phyloP scores from a whole-genome alignment of 306 rosid species.

The Hippophae gyantsensis region DNA sequence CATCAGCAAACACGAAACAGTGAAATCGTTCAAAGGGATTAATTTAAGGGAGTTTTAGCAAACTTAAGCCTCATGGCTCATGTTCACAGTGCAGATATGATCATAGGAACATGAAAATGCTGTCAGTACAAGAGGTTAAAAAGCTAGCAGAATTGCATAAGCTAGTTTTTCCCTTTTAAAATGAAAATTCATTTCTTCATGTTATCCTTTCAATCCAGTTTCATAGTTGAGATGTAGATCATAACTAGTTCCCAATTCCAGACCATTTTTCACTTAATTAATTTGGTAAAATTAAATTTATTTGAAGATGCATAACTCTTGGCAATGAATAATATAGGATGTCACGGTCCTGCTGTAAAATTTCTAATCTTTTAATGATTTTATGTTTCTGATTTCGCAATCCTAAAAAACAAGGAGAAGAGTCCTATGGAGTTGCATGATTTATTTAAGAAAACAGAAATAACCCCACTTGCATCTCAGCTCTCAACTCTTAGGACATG shows the following conservation, averaged over 20 bases:
- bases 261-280: too few relatives aligned
- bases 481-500: background rate
- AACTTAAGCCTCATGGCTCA: background rate
- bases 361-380: too few relatives aligned
- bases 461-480: background rate
- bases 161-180: background rate
- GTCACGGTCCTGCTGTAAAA: too few relatives aligned
- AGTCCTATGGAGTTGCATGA: background rate
- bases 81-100: background rate
- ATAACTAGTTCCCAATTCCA: background rate
- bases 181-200: background rate
- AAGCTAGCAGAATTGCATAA: background rate
- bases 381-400: too few relatives aligned
- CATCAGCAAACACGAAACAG: constrained; percentile 11
- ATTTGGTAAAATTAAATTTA: too few relatives aligned
- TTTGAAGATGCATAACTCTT: too few relatives aligned
- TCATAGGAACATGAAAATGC: too few relatives aligned
- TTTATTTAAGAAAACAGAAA: too few relatives aligned
- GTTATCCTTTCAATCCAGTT: background rate
- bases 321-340: too few relatives aligned
- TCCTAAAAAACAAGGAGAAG: too few relatives aligned
- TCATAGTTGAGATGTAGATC: background rate
- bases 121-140: background rate
- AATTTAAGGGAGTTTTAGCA: background rate
- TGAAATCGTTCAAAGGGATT: background rate